Base-by-base conservation (phyloP, 2,329 filamentous ascomycete genomes). In the Epichloe sibirici region DNA sequence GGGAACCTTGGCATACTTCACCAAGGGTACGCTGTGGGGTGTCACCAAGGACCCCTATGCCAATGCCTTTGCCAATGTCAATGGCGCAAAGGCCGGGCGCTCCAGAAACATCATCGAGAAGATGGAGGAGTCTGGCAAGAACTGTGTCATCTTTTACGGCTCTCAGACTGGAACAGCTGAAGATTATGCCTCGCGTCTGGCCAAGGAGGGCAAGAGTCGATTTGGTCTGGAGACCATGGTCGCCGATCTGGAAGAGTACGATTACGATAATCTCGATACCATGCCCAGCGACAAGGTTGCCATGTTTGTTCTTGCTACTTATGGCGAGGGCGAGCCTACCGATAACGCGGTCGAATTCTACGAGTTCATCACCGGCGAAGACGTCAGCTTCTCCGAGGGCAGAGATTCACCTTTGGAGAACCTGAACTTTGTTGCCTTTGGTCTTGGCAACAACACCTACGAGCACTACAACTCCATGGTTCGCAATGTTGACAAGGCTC, bases 401-500 rank as follows among this genome's bases (percentile, higher is more conserved):
- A 71, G 70, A 45, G 86, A 91, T 23, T 79, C 85, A 56, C 80
- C 91, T 48, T 81, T 98, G 51, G 76, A 73, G 49, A 90, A 88
- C 63, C 79, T 98, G 65, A 91, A 90, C 69, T 98, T 90, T 66
- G 90, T 98, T 64, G 81, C 90, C 53, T 98, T 98, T 63, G 93
- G 93, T 64, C 82, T 98, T 40, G 93, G 93, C 60, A 98, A 98
- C 77, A 98, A 97, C 76, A 97, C 93, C 31, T 98, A 98, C 68
- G 93, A 98, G 68, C 93, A 98, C 76, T 98, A 96, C 78, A 98
- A 98, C 74, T 86, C 86, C 50, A 95, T 98, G 89, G 90, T 98
- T 55, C 89, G 91, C 68, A 88, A 91, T 57, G 85, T 97, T 53
- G 83, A 93, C 71, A 83, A 86, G 67, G 83, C 83, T 56, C 74